A percentile compares a stretch with the other conserved stretches of the same genome.
phyloP scores from a whole-genome alignment of 495 filamentous ascomycete genomes.

The Penicilliopsis zonata region DNA sequence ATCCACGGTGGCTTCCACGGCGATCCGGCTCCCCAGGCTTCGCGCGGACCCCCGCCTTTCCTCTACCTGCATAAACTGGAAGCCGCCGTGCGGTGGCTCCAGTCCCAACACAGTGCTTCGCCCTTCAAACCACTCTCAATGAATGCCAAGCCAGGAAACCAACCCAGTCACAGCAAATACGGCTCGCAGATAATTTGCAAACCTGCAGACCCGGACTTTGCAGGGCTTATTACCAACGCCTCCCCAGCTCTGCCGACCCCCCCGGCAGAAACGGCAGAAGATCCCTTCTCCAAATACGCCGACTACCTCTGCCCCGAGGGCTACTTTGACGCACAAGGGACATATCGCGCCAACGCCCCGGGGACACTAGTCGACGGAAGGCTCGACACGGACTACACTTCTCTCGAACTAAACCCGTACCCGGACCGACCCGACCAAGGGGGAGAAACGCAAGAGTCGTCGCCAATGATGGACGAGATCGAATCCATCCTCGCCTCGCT shows the following conservation, averaged over 20 bases:
- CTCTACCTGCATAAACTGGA: slow-evolving; percentile 31
- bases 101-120: slow-evolving; percentile 14
- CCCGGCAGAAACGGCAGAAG: background rate
- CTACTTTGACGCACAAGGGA: slow-evolving; percentile 23
- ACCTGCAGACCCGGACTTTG: slow-evolving; percentile 22
- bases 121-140: background rate
- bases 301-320: slow-evolving; percentile 26
- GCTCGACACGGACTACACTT: slow-evolving; percentile 31
- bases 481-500: slow-evolving; percentile 68
- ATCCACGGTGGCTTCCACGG: slow-evolving; percentile 44
- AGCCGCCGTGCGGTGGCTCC: slow-evolving; percentile 26
- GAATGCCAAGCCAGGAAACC: too few species aligned
- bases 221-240: slow-evolving; percentile 5
- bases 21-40: slow-evolving; percentile 24
- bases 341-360: slow-evolving; percentile 14
- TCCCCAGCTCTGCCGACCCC: too few species aligned
- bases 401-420: slow-evolving; percentile 31
- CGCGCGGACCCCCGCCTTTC: slow-evolving; percentile 30
- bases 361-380: slow-evolving; percentile 22
- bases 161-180: slow-evolving; percentile 6
- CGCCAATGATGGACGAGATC: slow-evolving; percentile 50
- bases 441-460: slow-evolving; percentile 11
- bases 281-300: slow-evolving; percentile 17
- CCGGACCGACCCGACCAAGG: slow-evolving; percentile 6
- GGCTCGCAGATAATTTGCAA: slow-evolving; percentile 24